phyloP scores from a whole-genome alignment of 2,329 filamentous ascomycete genomes.

The Scedosporium aurantiacum region DNA sequence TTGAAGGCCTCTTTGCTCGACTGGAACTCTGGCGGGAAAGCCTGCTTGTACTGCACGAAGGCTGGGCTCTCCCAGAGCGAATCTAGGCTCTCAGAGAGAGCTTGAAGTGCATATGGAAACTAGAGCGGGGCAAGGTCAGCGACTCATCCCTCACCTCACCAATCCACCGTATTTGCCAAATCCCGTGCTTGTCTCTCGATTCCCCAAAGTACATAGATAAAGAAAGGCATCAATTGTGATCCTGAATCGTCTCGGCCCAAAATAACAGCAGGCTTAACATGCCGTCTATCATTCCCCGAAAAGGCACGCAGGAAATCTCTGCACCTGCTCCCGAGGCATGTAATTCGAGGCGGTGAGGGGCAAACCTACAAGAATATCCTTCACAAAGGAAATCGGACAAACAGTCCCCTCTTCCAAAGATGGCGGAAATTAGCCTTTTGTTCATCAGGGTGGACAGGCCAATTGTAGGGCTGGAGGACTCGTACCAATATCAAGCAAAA shows the following conservation, averaged over 20 bases:
- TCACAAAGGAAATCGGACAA: constrained; percentile 75
- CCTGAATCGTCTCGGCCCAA: too few relatives aligned
- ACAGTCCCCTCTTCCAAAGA: constrained; percentile 63
- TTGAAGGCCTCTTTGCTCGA: constrained; percentile 47
- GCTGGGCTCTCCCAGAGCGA: constrained; percentile 54
- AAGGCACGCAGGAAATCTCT: too few relatives aligned
- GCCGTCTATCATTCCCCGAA: too few relatives aligned
- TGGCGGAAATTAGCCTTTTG: constrained; percentile 3
- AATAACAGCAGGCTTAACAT: too few relatives aligned
- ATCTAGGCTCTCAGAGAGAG: constrained; percentile 52
- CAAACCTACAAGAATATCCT: constrained; percentile 63
- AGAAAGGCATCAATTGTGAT: too few relatives aligned
- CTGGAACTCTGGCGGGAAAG: constrained; percentile 57
- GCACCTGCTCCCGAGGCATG: not conserved
- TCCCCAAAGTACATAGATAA: not conserved
- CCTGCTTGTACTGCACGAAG: constrained; percentile 57
- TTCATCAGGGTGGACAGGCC: not conserved
- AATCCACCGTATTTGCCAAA: not conserved
- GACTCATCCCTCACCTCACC: not conserved
- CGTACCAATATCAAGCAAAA: constrained; percentile 48
- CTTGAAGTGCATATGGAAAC: constrained; percentile 68
- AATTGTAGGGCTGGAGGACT: not conserved
- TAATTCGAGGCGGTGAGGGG: not conserved
- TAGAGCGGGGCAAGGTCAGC: constrained; percentile 20
- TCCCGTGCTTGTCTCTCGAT: not conserved